phyloP scores from a whole-genome alignment of 2,329 filamentous ascomycete genomes.

The Knufia petricola region DNA sequence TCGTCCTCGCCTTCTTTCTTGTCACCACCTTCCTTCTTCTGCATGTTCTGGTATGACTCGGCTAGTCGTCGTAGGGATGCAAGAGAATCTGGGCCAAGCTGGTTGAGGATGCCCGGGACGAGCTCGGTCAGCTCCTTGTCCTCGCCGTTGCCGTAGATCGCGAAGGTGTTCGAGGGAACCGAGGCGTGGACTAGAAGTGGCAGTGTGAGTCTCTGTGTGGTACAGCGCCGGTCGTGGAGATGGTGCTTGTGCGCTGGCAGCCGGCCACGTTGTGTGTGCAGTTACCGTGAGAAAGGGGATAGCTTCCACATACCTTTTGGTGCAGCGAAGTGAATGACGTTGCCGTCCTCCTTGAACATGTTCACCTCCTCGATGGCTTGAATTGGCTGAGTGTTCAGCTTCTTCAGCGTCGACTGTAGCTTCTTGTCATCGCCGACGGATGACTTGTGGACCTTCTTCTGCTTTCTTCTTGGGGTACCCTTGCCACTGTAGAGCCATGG shows the following conservation, averaged over 20 bases:
- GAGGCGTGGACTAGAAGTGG: conserved; percentile 72
- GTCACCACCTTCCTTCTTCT: conserved; percentile 77
- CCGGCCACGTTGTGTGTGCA: background rate
- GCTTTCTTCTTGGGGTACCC: conserved; percentile 93
- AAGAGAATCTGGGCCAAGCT: conserved; percentile 95
- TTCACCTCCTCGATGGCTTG: conserved; percentile 99
- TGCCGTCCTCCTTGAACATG: conserved; percentile 99
- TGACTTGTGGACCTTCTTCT: conserved; percentile 93
- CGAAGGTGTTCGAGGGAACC: conserved; percentile 97
- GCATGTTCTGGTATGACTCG: conserved; percentile 98
- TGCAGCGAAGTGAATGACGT: conserved; percentile 97
- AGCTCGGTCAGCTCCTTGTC: conserved; percentile 99
- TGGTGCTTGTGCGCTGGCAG: background rate
- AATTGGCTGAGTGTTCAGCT: conserved; percentile 99
- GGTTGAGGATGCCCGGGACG: conserved; percentile 97
- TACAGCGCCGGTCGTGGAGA: no score
- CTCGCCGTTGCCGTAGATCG: conserved; percentile 97
- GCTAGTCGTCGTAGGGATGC: conserved; percentile 96
- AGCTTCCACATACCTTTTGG: conserved; percentile 71
- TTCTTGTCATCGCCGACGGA: conserved; percentile 98
- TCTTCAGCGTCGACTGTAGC: conserved; percentile 93
- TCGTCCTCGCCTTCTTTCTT: conserved; percentile 68
- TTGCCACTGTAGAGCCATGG: conserved; percentile 59
- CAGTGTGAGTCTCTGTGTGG: conserved; percentile 6
- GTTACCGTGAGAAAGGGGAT: background rate